phyloP scores from a whole-genome alignment of 345 rosid genomes.

The Heritiera fomes region DNA sequence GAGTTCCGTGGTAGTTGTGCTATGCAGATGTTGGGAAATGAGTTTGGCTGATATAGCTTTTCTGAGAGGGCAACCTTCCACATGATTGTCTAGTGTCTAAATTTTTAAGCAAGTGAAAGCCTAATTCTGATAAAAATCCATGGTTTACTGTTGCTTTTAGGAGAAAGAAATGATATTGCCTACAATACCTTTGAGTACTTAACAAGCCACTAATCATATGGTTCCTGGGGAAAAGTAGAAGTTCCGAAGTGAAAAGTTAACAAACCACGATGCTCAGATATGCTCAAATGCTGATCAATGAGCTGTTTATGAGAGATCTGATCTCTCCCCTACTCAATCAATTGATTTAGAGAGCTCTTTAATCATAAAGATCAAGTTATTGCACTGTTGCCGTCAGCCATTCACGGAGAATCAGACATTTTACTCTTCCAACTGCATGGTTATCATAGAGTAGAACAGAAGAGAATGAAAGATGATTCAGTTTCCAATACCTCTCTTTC shows the following conservation, averaged over 20 bases:
- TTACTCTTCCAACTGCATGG: neutral
- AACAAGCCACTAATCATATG: neutral
- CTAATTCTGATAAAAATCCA: neutral
- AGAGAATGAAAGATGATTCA: neutral
- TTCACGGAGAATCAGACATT: neutral
- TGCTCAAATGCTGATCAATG: too few species aligned
- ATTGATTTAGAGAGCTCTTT: too few species aligned
- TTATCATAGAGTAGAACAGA: neutral
- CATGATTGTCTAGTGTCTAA: neutral
- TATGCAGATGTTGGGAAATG: too few species aligned
- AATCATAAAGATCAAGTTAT: neutral
- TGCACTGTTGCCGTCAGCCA: neutral
- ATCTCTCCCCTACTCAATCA: too few species aligned
- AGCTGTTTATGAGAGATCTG: too few species aligned
- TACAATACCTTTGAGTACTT: neutral
- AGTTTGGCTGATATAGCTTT: neutral
- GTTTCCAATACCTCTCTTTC: conserved; percentile 72
- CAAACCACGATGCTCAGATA: neutral
- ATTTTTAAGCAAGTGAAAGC: neutral
- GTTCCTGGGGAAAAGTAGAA: neutral
- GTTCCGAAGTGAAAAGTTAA: neutral
- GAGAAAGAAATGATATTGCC: conserved; percentile 1
- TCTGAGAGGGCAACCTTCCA: neutral
- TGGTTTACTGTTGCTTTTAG: conserved; percentile 6
- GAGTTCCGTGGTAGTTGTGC: too few species aligned